Evolutionary conservation across 2,329 filamentous ascomycete species (phyloP).

Genomic region (Massarina eburnea): DNA sequence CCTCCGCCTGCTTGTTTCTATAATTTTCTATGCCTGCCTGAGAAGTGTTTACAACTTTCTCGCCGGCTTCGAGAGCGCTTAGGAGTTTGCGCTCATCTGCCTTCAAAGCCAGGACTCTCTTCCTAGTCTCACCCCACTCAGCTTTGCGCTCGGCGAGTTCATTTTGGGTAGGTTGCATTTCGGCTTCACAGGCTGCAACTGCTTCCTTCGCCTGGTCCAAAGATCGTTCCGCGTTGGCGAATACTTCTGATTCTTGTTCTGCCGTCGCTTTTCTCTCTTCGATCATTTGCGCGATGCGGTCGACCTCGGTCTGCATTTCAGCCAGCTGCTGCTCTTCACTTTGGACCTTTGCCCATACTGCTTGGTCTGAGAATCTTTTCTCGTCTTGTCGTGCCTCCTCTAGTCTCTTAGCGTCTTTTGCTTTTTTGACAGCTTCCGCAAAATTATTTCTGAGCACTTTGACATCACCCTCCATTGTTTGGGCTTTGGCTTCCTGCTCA

Average conservation of each 20-base stretch:
- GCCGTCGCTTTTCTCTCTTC: conserved; percentile 48
- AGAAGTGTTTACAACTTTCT: conserved; percentile 45
- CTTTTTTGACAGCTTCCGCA: conserved; percentile 65
- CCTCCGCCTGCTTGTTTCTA: conserved; percentile 58
- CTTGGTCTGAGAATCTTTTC: conserved; percentile 62
- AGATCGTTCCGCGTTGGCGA: conserved; percentile 47
- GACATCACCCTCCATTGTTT: conserved; percentile 65
- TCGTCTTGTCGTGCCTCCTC: conserved; percentile 64
- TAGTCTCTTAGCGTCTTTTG: conserved; percentile 67
- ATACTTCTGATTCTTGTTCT: conserved; percentile 46
- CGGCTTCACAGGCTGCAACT: conserved; percentile 35
- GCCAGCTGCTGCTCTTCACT: conserved; percentile 63
- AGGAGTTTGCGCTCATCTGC: conserved; percentile 68
- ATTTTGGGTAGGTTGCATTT: conserved; percentile 50
- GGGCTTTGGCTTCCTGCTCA: conserved; percentile 66
- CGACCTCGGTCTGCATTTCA: conserved; percentile 30
- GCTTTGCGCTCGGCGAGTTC: conserved; percentile 53
- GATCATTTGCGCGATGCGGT: conserved; percentile 50
- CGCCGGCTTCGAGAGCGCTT: conserved; percentile 57
- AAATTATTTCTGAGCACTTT: conserved; percentile 58
- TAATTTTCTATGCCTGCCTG: conserved; percentile 56
- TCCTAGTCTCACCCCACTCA: conserved; percentile 57
- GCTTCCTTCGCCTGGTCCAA: conserved; percentile 40
- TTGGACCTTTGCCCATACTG: conserved; percentile 86
- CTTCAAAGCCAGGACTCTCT: conserved; percentile 54